Evolutionary conservation across 2,329 filamentous ascomycete species (phyloP).

Genomic region (Paracamarosporium sp.): DNA sequence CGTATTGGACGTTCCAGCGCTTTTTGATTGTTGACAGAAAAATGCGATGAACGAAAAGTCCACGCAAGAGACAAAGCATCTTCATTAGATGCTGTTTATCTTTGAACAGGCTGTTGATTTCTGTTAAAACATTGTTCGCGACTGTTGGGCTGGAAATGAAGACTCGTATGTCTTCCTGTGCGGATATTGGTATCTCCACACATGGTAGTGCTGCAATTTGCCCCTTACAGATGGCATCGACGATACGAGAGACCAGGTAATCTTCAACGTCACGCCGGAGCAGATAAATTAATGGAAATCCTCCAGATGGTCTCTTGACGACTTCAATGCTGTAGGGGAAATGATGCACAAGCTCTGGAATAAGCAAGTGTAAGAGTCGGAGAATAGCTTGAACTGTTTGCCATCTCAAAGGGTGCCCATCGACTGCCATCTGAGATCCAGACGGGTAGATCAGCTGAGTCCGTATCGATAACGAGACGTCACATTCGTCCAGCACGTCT

Average conservation of each 20-base stretch:
- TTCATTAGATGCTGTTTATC: conserved; percentile 52
- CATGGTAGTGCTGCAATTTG: conserved; percentile 34
- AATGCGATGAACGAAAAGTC: conserved; percentile 67
- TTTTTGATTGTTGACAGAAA: conserved; percentile 67
- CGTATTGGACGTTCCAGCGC: conserved; percentile 70
- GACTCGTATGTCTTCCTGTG: conserved; percentile 29
- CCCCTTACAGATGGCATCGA: conserved; percentile 40
- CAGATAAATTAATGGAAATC: conserved; percentile 65
- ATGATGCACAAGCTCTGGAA: conserved; percentile 41
- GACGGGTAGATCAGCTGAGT: conserved; percentile 56
- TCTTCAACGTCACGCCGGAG: conserved; percentile 51
- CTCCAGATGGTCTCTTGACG: conserved; percentile 38
- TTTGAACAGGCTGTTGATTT: conserved; percentile 36
- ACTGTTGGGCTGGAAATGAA: conserved; percentile 43
- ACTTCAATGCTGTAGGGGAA: conserved; percentile 61
- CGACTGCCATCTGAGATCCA: conserved; percentile 48
- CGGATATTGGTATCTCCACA: conserved; percentile 30
- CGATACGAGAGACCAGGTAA: conserved; percentile 32
- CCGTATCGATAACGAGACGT: conserved; percentile 50
- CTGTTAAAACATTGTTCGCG: conserved; percentile 13
- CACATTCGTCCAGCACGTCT: conserved; percentile 70
- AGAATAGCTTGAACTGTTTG: conserved; percentile 45
- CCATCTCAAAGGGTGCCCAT: conserved; percentile 52
- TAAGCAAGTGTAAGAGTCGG: conserved; percentile 29
- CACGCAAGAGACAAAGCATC: conserved; percentile 64